Conservation (phyloP, 345 rosid species). For the Eutrema japonicum region DNA sequence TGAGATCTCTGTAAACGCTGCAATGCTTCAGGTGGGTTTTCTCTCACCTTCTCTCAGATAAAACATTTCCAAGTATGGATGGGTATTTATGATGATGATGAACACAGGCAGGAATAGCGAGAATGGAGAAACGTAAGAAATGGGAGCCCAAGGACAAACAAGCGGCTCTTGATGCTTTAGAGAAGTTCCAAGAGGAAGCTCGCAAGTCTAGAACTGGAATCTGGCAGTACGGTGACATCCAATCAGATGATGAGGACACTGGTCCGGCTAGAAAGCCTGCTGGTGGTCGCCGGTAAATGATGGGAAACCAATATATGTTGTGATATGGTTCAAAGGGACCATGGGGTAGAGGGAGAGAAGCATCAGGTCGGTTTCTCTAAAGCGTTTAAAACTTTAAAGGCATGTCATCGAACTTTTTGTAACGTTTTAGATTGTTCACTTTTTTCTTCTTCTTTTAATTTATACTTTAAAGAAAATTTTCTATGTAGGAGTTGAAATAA, state of each 20-base stretch:
- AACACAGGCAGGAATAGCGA: conserved; percentile 92
- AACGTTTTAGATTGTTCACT: conserved; percentile 29
- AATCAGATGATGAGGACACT: conserved; percentile 93
- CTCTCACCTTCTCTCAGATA: conserved; percentile 1
- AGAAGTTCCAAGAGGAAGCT: conserved; percentile 83
- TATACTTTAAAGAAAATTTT: conserved; percentile 23
- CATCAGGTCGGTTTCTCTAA: conserved; percentile 20
- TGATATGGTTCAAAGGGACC: conserved; percentile 38
- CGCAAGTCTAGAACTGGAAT: conserved; percentile 69
- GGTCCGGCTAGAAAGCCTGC: conserved; percentile 63
- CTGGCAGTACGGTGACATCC: conserved; percentile 92
- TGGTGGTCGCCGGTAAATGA: conserved; percentile 53
- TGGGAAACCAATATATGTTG: conserved; percentile 7
- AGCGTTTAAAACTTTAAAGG: conserved; percentile 23
- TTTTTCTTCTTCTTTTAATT: conserved; percentile 3
- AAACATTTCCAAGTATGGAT: neutral
- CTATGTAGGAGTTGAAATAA: conserved; percentile 39
- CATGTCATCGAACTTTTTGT: conserved; percentile 32
- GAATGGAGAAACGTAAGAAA: conserved; percentile 81
- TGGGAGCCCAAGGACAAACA: conserved; percentile 77
- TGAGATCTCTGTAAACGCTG: conserved; percentile 82
- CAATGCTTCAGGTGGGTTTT: conserved; percentile 77
- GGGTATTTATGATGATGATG: conserved; percentile 22
- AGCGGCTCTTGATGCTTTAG: conserved; percentile 65
- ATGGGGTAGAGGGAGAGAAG: conserved; percentile 39